Base-by-base conservation (phyloP, 192 early-diverging fungal species). In the Backusella westeae region DNA sequence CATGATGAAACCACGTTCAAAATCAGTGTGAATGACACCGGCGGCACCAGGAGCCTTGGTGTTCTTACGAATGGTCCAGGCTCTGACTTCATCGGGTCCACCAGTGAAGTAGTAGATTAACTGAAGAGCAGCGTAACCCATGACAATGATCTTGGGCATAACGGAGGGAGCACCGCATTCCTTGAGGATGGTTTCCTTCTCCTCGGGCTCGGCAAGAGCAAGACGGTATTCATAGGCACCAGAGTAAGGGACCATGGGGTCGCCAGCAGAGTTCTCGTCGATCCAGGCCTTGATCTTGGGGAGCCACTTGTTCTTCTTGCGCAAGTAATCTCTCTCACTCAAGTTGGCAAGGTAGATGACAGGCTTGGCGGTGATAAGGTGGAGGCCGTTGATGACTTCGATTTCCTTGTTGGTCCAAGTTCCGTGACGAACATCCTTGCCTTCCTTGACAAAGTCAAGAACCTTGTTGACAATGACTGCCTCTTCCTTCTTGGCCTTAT, bases 51-150 rank as follows among this genome's bases (percentile, higher is more conserved):
- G 95, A 15, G 81, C 85, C 70, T 86, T 86, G 0, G 85, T 85
- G 6, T 38, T 39, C 67, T 76, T 79, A 32, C 82, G 75, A 71
- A 97, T 93, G 35, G 96, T 97, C 96, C 96, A 98, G 36, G 94
- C 94, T 66, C 95, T 88, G 26, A 97, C 95, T 86, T 99, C 97
- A 80, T 91, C 89, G 34, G 89, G 90, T 42, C 97, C 96, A 65
- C 90, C 95, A 38, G 97, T 98, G 87, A 98, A 97, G 86, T 92
- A 99, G 88, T 99, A 97, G 81, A 93, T 89, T 34, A 99, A 85
- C 70, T 93, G 86, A 73, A 99, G 87, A 59, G 94, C 90, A 36
- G 88, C 75, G 83, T 99, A 99, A 70, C 97, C 97, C n/a, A 91
- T 87, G 7, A 94, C 87, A 74, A 98, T 94, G 76, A 99, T 96